These are phyloP conservation scores for Zelonia costaricensis DNA, from an alignment of 208 protist species.

Conservation along the genomic window DNA sequence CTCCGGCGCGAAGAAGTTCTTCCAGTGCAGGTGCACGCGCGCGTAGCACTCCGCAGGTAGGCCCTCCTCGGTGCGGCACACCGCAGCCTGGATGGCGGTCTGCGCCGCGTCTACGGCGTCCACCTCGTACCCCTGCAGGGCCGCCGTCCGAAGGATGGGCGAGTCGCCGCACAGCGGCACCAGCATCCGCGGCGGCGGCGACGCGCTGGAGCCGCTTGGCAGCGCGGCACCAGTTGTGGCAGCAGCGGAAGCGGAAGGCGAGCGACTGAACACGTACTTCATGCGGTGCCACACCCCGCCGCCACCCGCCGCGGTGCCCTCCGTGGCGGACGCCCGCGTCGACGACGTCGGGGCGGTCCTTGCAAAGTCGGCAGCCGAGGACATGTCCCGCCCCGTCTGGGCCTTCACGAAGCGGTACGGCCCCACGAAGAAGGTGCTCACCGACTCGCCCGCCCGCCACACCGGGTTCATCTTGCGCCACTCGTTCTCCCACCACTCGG, in stretches of 20 bases:
- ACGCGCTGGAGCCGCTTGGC: constrained; percentile 5
- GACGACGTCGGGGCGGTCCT: constrained; percentile 26
- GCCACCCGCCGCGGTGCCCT: background rate
- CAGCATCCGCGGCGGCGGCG: constrained; percentile 42
- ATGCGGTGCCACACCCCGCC: constrained; percentile 6
- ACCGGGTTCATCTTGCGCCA: constrained; percentile 83
- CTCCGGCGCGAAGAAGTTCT: constrained; percentile 78
- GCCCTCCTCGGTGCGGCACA: constrained; percentile 55
- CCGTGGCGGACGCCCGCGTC: background rate
- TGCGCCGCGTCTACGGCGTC: constrained; percentile 79
- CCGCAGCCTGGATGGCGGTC: constrained; percentile 76
- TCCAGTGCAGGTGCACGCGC: constrained; percentile 69
- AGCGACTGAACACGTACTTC: constrained; percentile 2
- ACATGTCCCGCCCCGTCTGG: constrained; percentile 74
- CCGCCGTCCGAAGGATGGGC: constrained; percentile 71
- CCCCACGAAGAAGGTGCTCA: constrained; percentile 52
- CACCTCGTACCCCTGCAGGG: constrained; percentile 77
- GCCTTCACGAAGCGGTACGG: constrained; percentile 68
- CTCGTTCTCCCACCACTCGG: constrained; percentile 91
- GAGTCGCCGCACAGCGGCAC: constrained; percentile 91
- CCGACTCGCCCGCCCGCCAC: constrained; percentile 79
- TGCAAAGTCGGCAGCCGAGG: constrained; percentile 53
- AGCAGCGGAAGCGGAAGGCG: background rate
- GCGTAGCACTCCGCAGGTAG: constrained; percentile 44
- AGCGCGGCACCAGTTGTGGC: background rate